Evolutionary conservation across 192 early-diverging fungal species (phyloP), one percentile per base, ranked within the genome.

Genomic region (Coemansia erecta): DNA sequence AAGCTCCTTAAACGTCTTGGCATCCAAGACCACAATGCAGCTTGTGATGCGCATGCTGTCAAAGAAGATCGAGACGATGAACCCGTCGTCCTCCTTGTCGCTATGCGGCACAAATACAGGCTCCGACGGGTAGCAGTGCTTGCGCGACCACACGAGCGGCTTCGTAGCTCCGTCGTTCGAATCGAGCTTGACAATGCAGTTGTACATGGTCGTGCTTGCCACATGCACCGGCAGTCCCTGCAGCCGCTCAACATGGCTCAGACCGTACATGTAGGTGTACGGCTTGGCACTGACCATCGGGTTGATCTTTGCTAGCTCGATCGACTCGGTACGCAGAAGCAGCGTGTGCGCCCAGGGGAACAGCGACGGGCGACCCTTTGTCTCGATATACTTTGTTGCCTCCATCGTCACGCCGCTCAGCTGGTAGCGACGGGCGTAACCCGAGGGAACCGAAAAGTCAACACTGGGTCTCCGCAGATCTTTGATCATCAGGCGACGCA

Each of bases 61-160:
- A 44, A 90, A 86, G 9, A 93, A 87, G 35, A 92, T 76, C 37
- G 85, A 86, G 37, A 94, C 53, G 19, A 94, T 33, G 35, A 85
- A 87, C 17, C 92, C 92, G 28, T 86, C 84, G 64, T 91, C 92
- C 71, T 93, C 91, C 11, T 45, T 61, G 26, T 64, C 64, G 63
- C 63, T 65, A 31, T 59, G 78, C 41, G 90, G 86, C 23, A 94
- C 85, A 81, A 92, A 94, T 15, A 88, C 63, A 1, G 92, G 85
- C 72, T 94, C 89, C 9, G 87, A 87, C 24, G 92, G 89, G 57
- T 84, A 90, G 68, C 87, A 88, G 63, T 88, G 74, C 46, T 81
- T 81, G 64, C 87, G 78, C 44, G 76, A 59, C 79, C 79, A 81
- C 5, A 69, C 40, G 14, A 57, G 49, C 47, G 66, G 70, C 53